These are phyloP conservation scores for Agaricus sinodeliciosus DNA, from an alignment of 768 basidiomycete genomes.

Conservation along the genomic window DNA sequence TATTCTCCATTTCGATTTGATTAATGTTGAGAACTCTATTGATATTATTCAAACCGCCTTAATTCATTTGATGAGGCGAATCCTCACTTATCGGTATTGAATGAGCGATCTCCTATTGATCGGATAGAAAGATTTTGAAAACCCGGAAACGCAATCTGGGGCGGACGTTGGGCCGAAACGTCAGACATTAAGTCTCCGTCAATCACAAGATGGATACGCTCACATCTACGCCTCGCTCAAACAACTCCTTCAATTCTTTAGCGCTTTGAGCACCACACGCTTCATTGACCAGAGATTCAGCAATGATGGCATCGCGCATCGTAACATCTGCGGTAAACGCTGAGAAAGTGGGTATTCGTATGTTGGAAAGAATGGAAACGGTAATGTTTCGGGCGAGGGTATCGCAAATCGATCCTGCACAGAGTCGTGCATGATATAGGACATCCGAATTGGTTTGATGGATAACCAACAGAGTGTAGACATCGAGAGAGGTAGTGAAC, in stretches of 20 bases:
- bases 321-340: conserved; percentile 36
- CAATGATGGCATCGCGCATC: conserved; percentile 10
- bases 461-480: conserved; percentile 28
- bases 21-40: too few relatives aligned
- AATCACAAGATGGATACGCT: too few relatives aligned
- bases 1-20: too few relatives aligned
- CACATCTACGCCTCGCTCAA: conserved; percentile 17
- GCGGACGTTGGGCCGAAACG: too few relatives aligned
- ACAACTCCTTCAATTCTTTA: conserved; percentile 19
- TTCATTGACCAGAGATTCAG: not conserved
- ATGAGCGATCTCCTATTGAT: too few relatives aligned
- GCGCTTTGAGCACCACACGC: too few relatives aligned
- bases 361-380: conserved; percentile 43
- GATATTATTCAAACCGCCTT: too few relatives aligned
- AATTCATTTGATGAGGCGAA: too few relatives aligned
- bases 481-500: conserved; percentile 29
- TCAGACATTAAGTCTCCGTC: too few relatives aligned
- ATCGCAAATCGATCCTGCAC: conserved; percentile 31
- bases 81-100: too few relatives aligned
- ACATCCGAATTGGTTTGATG: conserved; percentile 37
- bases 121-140: too few relatives aligned
- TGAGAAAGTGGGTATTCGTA: conserved; percentile 43
- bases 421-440: conserved; percentile 44
- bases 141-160: too few relatives aligned
- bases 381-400: conserved; percentile 33